Evolutionary conservation across 805 yeast species (phyloP).

Genomic region (Candida methanosorbosa): DNA sequence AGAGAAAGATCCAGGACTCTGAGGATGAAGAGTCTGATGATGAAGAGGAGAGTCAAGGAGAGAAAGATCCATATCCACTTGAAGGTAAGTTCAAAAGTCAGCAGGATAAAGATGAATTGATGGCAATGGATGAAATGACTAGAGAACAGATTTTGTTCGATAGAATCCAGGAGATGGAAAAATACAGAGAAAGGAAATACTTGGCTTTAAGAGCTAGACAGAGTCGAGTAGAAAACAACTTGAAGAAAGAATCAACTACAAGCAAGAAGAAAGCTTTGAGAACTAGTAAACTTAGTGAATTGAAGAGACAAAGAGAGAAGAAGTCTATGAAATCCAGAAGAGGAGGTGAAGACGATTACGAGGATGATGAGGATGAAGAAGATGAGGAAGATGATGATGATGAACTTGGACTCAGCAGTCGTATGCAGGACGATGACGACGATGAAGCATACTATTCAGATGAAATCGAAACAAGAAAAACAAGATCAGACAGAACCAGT

Average conservation of each 20-base stretch:
- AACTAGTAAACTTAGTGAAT: slow-evolving; percentile 26
- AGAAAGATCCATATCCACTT: slow-evolving; percentile 77
- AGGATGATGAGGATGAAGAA: slow-evolving; percentile 21
- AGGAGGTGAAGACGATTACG: slow-evolving; percentile 29
- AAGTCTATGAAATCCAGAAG: slow-evolving; percentile 21
- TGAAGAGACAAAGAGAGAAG: slow-evolving; percentile 27
- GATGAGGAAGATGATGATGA: slow-evolving; percentile 36
- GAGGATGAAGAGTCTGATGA: slow-evolving; percentile 24
- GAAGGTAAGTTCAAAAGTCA: slow-evolving; percentile 88
- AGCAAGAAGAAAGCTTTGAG: slow-evolving; percentile 16
- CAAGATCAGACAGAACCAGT: neutral
- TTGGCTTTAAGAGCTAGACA: slow-evolving; percentile 75
- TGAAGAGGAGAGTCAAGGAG: slow-evolving; percentile 29
- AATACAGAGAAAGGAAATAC: slow-evolving; percentile 73
- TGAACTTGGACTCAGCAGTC: no score
- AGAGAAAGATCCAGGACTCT: slow-evolving; percentile 22
- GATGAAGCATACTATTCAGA: slow-evolving; percentile 19
- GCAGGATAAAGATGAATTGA: slow-evolving; percentile 53
- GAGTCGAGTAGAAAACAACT: slow-evolving; percentile 30
- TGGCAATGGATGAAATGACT: slow-evolving; percentile 82
- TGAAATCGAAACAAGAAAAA: slow-evolving; percentile 15
- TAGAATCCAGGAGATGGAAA: slow-evolving; percentile 86
- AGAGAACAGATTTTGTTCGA: slow-evolving; percentile 89
- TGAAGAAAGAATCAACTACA: slow-evolving; percentile 16
- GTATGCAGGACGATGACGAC: slow-evolving; percentile 34